Evolutionary conservation across 768 basidiomycete genomes (phyloP).

Genomic region (Sarcodon aspratus): DNA sequence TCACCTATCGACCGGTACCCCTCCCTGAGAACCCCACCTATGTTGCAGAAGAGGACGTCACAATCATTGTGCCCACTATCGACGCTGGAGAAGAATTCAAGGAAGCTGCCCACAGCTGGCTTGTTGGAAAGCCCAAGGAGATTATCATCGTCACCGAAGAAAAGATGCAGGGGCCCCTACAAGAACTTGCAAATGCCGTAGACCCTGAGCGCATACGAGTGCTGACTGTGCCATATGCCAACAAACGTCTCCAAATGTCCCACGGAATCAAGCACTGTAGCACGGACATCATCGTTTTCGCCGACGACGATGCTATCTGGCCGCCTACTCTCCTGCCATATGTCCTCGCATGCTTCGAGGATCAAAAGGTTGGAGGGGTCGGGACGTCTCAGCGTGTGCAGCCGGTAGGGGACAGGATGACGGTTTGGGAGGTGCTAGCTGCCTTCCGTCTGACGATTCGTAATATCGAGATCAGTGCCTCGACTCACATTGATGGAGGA

Average conservation of each 20-base stretch:
- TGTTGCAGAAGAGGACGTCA: slow-evolving; percentile 84
- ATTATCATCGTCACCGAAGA: slow-evolving; percentile 74
- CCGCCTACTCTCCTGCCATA: slow-evolving; percentile 84
- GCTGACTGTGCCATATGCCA: slow-evolving; percentile 84
- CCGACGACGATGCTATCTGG: slow-evolving; percentile 96
- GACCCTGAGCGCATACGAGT: slow-evolving; percentile 79
- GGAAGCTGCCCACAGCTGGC: slow-evolving; percentile 87
- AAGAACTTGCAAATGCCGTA: slow-evolving; percentile 81
- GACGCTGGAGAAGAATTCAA: slow-evolving; percentile 95
- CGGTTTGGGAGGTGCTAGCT: slow-evolving; percentile 92
- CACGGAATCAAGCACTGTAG: slow-evolving; percentile 86
- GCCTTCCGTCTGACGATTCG: slow-evolving; percentile 89
- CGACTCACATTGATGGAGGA: slow-evolving; percentile 90
- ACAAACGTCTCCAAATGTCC: slow-evolving; percentile 90
- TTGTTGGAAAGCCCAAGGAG: slow-evolving; percentile 84
- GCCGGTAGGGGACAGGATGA: slow-evolving; percentile 66
- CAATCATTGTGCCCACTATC: slow-evolving; percentile 93
- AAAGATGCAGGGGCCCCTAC: slow-evolving; percentile 81
- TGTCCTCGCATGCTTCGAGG: slow-evolving; percentile 87
- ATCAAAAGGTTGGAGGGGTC: slow-evolving; percentile 87
- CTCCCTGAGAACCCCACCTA: slow-evolving; percentile 88
- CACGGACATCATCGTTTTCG: slow-evolving; percentile 91
- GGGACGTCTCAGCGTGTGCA: slow-evolving; percentile 88
- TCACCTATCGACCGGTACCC: slow-evolving; percentile 80
- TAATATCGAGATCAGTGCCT: slow-evolving; percentile 84